Evolutionary conservation across 345 rosid species (phyloP).

Genomic region (Melaleuca alternifolia): DNA sequence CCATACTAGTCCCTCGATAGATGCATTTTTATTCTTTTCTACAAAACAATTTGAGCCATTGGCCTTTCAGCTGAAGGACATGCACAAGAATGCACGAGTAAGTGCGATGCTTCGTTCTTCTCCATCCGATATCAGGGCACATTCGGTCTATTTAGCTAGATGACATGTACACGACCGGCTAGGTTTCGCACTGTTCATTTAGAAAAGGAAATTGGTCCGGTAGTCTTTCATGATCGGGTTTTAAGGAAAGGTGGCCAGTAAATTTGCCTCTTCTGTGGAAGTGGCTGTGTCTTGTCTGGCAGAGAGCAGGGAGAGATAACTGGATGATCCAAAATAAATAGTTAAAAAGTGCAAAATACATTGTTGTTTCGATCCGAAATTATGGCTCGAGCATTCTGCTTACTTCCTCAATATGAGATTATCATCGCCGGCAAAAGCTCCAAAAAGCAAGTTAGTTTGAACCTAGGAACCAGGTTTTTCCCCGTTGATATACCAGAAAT

Average conservation of each 20-base stretch:
- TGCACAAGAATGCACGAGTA: no score
- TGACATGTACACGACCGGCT: background rate
- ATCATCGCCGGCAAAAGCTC: background rate
- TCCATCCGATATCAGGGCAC: no score
- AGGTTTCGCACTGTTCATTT: background rate
- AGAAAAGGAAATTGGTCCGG: background rate
- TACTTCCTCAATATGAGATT: background rate
- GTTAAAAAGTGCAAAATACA: rapidly evolving
- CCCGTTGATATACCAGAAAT: background rate
- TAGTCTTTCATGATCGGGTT: background rate
- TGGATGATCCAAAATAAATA: background rate
- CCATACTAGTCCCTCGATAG: no score
- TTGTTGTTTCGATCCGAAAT: background rate
- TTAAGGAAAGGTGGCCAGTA: background rate
- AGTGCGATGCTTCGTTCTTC: no score
- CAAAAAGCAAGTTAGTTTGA: background rate
- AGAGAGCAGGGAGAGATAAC: background rate
- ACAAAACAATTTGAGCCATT: no score
- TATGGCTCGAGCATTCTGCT: background rate
- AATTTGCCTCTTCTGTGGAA: background rate
- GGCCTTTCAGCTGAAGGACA: no score
- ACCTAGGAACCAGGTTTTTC: background rate
- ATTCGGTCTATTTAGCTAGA: no score
- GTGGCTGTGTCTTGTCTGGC: background rate
- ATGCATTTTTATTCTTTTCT: no score